phyloP scores from a whole-genome alignment of 2,329 filamentous ascomycete species.

The Myriosclerotinia scirpicola region DNA sequence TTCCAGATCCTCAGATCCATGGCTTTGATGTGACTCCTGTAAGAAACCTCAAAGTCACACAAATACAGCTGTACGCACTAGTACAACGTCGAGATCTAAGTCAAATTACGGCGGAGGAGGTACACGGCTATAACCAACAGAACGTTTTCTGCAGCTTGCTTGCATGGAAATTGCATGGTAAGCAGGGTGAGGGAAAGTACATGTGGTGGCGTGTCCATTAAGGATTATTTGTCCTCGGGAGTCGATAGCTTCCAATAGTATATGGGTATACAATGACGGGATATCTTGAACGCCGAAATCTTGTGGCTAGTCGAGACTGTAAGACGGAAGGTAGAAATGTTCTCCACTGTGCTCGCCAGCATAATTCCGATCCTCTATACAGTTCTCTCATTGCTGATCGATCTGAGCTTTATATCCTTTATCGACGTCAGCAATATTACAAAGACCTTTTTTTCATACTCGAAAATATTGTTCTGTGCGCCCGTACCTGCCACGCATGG shows the following conservation, averaged over 20 bases:
- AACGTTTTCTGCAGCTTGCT: constrained; percentile 11
- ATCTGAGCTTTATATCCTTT: neutral
- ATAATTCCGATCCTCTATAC: too few relatives aligned
- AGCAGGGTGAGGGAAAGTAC: neutral
- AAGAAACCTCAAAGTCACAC: neutral
- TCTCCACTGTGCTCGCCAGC: neutral
- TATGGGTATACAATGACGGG: constrained; percentile 5
- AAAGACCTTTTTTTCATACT: neutral
- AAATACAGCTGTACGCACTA: neutral
- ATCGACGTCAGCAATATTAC: neutral
- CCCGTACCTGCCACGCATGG: neutral
- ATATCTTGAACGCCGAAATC: neutral
- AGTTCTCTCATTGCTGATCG: neutral
- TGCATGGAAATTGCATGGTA: constrained; percentile 14
- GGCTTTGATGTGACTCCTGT: neutral
- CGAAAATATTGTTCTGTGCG: neutral
- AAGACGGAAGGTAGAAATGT: neutral
- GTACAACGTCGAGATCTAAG: neutral
- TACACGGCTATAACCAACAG: neutral
- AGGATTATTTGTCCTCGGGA: neutral
- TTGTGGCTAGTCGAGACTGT: neutral
- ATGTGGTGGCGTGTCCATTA: neutral
- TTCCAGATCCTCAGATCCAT: constrained; percentile 13
- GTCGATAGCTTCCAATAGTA: neutral
- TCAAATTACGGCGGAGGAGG: neutral